Base-by-base conservation (phyloP, 1,284 basidiomycete genomes). In the Thecaphora thlaspeos region DNA sequence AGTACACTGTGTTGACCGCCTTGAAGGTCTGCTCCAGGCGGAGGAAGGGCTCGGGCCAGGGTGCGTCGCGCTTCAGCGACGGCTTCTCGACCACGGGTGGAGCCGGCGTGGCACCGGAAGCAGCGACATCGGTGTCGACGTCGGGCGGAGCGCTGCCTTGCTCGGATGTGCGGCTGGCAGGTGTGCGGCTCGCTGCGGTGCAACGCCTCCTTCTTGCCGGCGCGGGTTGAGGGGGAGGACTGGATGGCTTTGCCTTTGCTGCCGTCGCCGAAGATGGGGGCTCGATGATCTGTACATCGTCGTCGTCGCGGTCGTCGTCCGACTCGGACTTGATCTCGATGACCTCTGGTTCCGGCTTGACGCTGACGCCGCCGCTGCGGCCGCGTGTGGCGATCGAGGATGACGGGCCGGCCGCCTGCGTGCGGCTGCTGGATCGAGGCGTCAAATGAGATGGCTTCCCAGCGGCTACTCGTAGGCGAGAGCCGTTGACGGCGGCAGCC, bases 1-100 rank as follows among this genome's bases (percentile, higher is more conserved):
- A 90, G 47, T 92, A 84, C 2, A 94, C 89, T 4, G 90, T 91
- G 68, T 92, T 93, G 54, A 94, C 80, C 17, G 91, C 89, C 87
- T 91, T 77, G 64, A 80, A 81, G 9, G 73, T 75, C 66, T 78
- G 72, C 57, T 81, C 78, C 10, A 81, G 73, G 22, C 72, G 56
- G 15, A 68, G 40, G 43, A 80, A 80, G 46, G 80, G 80, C 9
- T 77, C 68, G 4, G 80, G 80, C 68, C 79, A 81, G 3, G 59
- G 59, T 22, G 62, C 56, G n/a, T 37, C 55, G 38, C 62, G 57
- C 22, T 55, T 44, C 4, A 65, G 52, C 1, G 61, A 46, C 1
- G 54, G 48, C 51, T 57, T 64, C 11, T 56, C 59, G 28, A 43
- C 14, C 12, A 37, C 10, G 2, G 53, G 50, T 3, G 41, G 34